These are phyloP conservation scores for Sugiyamaella grinbergsii DNA, from an alignment of 1,139 yeast genomes.

Conservation along the genomic window DNA sequence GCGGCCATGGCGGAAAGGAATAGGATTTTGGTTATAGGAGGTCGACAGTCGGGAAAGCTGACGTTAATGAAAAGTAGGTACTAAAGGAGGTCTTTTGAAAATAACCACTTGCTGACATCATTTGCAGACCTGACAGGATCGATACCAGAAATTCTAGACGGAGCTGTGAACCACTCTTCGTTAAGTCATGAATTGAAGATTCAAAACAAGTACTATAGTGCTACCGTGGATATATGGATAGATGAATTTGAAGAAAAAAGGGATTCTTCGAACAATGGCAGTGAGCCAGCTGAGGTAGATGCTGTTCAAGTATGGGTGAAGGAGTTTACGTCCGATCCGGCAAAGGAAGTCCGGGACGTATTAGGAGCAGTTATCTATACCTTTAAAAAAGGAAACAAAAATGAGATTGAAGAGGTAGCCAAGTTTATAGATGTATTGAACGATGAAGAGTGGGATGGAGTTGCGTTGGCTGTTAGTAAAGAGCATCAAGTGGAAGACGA, in stretches of 20 bases:
- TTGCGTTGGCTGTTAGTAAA: conserved; percentile 32
- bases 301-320: conserved; percentile 41
- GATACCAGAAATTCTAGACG: conserved; percentile 26
- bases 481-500: conserved; percentile 21
- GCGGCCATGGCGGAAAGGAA: conserved; percentile 26
- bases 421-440: conserved; percentile 30
- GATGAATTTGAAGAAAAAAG: conserved; percentile 44
- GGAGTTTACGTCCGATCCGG: conserved; percentile 43
- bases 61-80: conserved; percentile 39
- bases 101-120: not conserved
- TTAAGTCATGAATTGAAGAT: conserved; percentile 40
- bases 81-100: not conserved
- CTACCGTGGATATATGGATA: conserved; percentile 46
- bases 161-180: conserved; percentile 41
- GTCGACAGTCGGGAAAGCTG: conserved; percentile 43
- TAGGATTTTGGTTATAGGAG: conserved; percentile 47
- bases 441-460: conserved; percentile 38
- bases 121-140: conserved; percentile 30
- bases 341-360: conserved; percentile 46
- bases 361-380: conserved; percentile 46
- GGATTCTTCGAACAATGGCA: not conserved
- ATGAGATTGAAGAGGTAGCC: conserved; percentile 26
- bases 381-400: conserved; percentile 31
- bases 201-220: conserved; percentile 45
- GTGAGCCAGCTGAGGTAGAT: conserved; percentile 21